These are phyloP conservation scores for Syncephalastrum racemosum DNA, from an alignment of 371 early-diverging fungal genomes.

Conservation along the genomic window DNA sequence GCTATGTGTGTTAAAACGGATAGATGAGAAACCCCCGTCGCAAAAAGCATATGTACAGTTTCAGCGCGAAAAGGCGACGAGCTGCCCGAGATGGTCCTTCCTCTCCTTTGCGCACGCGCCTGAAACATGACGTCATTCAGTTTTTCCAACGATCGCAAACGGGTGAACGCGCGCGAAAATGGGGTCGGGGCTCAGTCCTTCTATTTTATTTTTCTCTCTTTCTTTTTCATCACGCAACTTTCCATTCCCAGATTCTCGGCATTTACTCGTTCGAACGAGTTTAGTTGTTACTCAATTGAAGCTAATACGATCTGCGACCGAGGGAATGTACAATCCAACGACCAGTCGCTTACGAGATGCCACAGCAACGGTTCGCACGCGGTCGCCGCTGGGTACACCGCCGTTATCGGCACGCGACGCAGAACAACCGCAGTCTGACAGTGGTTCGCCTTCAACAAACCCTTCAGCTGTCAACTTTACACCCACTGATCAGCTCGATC, in stretches of 20 bases:
- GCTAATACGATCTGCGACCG: background rate
- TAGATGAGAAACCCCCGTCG: too few species aligned
- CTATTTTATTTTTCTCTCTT: constrained; percentile 7
- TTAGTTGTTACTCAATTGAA: background rate
- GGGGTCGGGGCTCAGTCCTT: constrained; percentile 2
- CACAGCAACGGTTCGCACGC: constrained; percentile 19
- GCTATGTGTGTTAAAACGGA: too few species aligned
- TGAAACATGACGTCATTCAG: too few species aligned
- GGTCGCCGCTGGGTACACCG: constrained; percentile 22
- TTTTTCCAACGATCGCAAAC: too few species aligned
- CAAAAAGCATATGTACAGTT: too few species aligned
- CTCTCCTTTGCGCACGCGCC: background rate
- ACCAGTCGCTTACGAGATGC: constrained; percentile 22
- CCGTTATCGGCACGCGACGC: constrained; percentile 10
- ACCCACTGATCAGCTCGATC: constrained; percentile 25
- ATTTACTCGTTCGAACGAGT: too few species aligned
- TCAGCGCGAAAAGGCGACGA: too few species aligned
- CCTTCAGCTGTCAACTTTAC: constrained; percentile 7
- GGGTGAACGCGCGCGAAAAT: too few species aligned
- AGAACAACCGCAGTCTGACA: too few species aligned
- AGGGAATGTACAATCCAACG: constrained; percentile 17
- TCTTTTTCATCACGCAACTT: constrained; percentile 6
- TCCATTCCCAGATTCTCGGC: constrained; percentile 1
- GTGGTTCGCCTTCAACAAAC: background rate
- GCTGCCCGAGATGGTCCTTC: background rate